Evolutionary conservation across 352 stramenopile species (phyloP), one percentile per base, ranked within the genome.

Genomic region (Globisporangium spinosum): DNA sequence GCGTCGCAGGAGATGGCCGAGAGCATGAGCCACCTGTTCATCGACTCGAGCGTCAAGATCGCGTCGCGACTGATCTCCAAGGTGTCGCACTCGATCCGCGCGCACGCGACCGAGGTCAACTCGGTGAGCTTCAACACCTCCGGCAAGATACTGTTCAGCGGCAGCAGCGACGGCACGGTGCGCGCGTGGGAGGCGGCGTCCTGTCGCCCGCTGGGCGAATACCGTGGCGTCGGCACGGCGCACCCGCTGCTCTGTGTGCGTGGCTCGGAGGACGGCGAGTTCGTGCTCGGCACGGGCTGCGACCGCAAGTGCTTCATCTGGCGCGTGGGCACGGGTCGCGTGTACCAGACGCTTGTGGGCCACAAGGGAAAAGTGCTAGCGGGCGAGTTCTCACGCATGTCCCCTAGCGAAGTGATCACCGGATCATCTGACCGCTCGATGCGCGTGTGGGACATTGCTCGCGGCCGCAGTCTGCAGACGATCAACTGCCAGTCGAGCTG

Each of bases 231-330:
- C 3, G 87, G 87, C 23, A 93, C 85, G 22, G 85, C 87, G 12
- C 85, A 95, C n/a, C 87, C 87, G 23, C 65, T 95, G 71, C 82
- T 95, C 27, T 95, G 87, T 64, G 87, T 95, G 29, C 78, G 85
- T 13, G 83, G 85, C 17, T 92, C 87, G 12, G 85, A 91, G 32
- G 87, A 93, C 66, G 85, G 87, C 35, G 76, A 85, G 68, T 74
- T 91, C 22, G 85, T 95, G 47, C 70, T 95, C 23, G 87, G 87
- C 57, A 93, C 87, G 17, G 87, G 87, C 10, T 93, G 85, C 66
- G 87, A 95, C 58, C 87, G 87, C 70, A 95, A 93, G 75, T 90
- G 82, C 60, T 93, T 93, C 68, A 76, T 95, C 15, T 95, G 87
- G 87, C 79, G 87, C 75, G 87, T 93, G 23, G 87, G 82, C 63